Evolutionary conservation across 2,329 filamentous ascomycete genomes (phyloP).

Genomic region (Clarireedia paspali): DNA sequence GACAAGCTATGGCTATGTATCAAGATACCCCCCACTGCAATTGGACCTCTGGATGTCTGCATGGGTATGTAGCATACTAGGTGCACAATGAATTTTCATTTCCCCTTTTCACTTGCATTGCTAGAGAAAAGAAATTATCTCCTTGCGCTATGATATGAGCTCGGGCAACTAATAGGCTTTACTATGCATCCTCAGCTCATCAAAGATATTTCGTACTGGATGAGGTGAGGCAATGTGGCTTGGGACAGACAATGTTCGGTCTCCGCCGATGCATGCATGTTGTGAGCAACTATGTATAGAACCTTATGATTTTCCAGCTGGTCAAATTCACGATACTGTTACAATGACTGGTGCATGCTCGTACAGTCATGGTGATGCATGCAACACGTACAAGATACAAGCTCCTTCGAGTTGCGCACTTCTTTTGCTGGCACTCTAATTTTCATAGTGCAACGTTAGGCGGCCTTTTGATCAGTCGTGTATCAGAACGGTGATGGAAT

Average conservation of each 20-base stretch:
- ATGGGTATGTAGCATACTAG: constrained; percentile 1
- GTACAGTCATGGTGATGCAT: too few species aligned
- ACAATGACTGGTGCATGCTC: too few species aligned
- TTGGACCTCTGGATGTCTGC: constrained; percentile 6
- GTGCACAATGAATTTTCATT: neutral
- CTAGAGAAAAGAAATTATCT: neutral
- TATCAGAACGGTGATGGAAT: too few species aligned
- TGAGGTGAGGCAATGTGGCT: neutral
- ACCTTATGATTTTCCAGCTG: too few species aligned
- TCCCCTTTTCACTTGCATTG: neutral
- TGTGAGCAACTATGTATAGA: neutral
- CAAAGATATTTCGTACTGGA: neutral
- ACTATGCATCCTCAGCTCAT: neutral
- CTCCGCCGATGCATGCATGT: neutral
- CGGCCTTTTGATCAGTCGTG: too few species aligned
- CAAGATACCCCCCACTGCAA: constrained; percentile 8
- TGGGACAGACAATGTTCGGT: neutral
- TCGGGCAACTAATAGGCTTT: too few species aligned
- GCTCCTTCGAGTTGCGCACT: too few species aligned
- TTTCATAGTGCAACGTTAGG: too few species aligned
- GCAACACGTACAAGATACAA: too few species aligned
- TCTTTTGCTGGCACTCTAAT: too few species aligned
- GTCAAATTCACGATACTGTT: too few species aligned
- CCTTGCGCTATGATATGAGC: too few species aligned
- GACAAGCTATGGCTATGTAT: constrained; percentile 6